phyloP scores from a whole-genome alignment of 345 rosid genomes.

The Abelmoschus esculentus region DNA sequence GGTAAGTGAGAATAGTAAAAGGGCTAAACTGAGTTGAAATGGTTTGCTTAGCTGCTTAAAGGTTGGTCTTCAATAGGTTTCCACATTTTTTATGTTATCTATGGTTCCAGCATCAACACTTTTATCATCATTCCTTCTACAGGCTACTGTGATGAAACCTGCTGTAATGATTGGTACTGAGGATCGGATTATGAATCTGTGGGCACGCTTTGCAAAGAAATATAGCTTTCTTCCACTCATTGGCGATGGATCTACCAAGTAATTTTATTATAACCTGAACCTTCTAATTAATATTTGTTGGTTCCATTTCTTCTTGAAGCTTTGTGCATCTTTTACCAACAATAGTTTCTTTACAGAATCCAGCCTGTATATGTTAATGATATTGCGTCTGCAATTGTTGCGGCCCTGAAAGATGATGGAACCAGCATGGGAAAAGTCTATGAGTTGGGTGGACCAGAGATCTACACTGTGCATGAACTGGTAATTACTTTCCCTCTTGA shows the following conservation, averaged over 20 bases:
- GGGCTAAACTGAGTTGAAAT: not conserved
- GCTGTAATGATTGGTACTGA: slow-evolving; percentile 91
- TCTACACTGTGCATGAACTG: slow-evolving; percentile 69
- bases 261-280: slow-evolving; percentile 14
- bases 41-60: not conserved
- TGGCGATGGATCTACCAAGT: slow-evolving; percentile 86
- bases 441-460: slow-evolving; percentile 96
- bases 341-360: slow-evolving; percentile 43
- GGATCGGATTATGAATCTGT: slow-evolving; percentile 75
- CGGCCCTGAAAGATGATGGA: slow-evolving; percentile 92
- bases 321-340: not conserved
- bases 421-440: slow-evolving; percentile 85
- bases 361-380: slow-evolving; percentile 94
- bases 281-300: not conserved
- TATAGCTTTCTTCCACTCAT: slow-evolving; percentile 73
- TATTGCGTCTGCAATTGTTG: slow-evolving; percentile 82
- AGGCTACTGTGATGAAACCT: slow-evolving; percentile 94
- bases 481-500: slow-evolving; percentile 35
- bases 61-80: not conserved
- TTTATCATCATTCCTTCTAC: slow-evolving; percentile 23
- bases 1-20: not conserved
- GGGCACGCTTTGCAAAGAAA: slow-evolving; percentile 54
- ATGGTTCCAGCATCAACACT: not conserved
- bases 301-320: not conserved
- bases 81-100: not conserved